phyloP scores from a whole-genome alignment of 1,284 basidiomycete species.

The Ustilago shanxiensis region DNA sequence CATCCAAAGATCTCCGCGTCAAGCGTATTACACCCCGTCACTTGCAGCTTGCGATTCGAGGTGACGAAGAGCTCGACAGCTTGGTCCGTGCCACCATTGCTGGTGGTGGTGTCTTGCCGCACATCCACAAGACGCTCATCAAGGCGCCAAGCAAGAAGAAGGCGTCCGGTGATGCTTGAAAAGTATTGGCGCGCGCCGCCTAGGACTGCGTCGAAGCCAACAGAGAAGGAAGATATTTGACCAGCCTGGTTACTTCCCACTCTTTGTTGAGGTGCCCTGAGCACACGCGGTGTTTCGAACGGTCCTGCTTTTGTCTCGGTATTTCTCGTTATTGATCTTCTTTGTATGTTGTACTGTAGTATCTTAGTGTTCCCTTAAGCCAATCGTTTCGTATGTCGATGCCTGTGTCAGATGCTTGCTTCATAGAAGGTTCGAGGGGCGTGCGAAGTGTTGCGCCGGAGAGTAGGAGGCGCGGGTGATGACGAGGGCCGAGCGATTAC shows the following conservation, averaged over 20 bases:
- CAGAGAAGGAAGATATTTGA: background rate
- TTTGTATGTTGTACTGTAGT: slow-evolving; percentile 49
- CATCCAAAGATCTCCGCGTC: slow-evolving; percentile 93
- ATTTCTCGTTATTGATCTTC: slow-evolving; percentile 23
- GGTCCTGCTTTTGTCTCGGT: slow-evolving; percentile 25
- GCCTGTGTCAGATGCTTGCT: no score
- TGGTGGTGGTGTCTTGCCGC: slow-evolving; percentile 91
- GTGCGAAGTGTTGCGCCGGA: background rate
- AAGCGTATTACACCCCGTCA: slow-evolving; percentile 97
- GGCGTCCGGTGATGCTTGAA: slow-evolving; percentile 28
- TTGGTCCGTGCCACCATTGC: slow-evolving; percentile 75
- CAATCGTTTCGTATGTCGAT: slow-evolving; percentile 6
- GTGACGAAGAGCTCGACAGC: slow-evolving; percentile 86
- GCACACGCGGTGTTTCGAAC: background rate
- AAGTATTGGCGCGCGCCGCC: no score
- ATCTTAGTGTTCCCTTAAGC: slow-evolving; percentile 27
- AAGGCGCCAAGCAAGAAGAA: slow-evolving; percentile 59
- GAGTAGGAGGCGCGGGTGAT: background rate
- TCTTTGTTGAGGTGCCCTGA: background rate
- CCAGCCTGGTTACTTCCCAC: background rate
- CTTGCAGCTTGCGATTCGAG: slow-evolving; percentile 91
- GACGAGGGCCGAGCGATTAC: slow-evolving; percentile 19
- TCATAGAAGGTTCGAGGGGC: background rate
- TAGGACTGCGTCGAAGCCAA: background rate
- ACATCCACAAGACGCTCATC: slow-evolving; percentile 84